A percentile compares a stretch with the other conserved stretches of the same genome.
Evolutionary conservation across 208 protist species (phyloP).

Genomic region (Crithidia brevicula): DNA sequence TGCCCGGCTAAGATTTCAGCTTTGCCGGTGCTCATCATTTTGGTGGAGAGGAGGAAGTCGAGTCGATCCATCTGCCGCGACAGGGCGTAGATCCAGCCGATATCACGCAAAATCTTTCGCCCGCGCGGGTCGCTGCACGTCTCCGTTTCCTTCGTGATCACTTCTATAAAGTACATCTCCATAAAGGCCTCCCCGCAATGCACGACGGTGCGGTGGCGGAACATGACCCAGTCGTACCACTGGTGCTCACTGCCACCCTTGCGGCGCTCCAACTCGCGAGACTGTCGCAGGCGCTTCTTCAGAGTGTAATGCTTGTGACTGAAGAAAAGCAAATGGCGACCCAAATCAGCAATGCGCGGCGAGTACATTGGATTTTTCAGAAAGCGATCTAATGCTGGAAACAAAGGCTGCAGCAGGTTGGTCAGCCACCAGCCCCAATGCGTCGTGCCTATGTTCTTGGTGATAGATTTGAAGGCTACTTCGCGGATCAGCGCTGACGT

Average conservation of each 20-base stretch:
- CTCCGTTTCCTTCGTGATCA: slow-evolving; percentile 85
- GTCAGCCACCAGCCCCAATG: slow-evolving; percentile 92
- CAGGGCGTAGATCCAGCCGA: slow-evolving; percentile 88
- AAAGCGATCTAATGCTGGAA: slow-evolving; percentile 70
- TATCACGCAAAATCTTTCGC: slow-evolving; percentile 85
- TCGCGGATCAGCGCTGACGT: slow-evolving; percentile 78
- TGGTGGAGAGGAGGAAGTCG: slow-evolving; percentile 74
- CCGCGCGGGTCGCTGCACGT: slow-evolving; percentile 76
- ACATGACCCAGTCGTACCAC: slow-evolving; percentile 92
- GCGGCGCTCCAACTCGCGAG: slow-evolving; percentile 81
- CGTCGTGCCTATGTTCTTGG: slow-evolving; percentile 85
- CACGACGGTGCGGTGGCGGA: slow-evolving; percentile 82
- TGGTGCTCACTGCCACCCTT: slow-evolving; percentile 83
- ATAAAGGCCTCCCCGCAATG: slow-evolving; percentile 92
- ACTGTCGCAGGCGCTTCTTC: slow-evolving; percentile 76
- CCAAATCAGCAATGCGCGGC: slow-evolving; percentile 85
- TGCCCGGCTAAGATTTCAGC: slow-evolving; percentile 64
- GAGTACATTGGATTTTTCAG: slow-evolving; percentile 90
- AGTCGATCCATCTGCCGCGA: slow-evolving; percentile 78
- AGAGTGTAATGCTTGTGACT: slow-evolving; percentile 86
- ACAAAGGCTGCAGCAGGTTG: slow-evolving; percentile 61
- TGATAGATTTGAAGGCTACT: slow-evolving; percentile 81
- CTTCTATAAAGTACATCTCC: slow-evolving; percentile 80
- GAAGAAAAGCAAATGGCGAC: slow-evolving; percentile 90
- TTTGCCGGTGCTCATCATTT: slow-evolving; percentile 76